phyloP scores from a whole-genome alignment of 2,329 filamentous ascomycete genomes.

The Lasiodiplodia sp. region DNA sequence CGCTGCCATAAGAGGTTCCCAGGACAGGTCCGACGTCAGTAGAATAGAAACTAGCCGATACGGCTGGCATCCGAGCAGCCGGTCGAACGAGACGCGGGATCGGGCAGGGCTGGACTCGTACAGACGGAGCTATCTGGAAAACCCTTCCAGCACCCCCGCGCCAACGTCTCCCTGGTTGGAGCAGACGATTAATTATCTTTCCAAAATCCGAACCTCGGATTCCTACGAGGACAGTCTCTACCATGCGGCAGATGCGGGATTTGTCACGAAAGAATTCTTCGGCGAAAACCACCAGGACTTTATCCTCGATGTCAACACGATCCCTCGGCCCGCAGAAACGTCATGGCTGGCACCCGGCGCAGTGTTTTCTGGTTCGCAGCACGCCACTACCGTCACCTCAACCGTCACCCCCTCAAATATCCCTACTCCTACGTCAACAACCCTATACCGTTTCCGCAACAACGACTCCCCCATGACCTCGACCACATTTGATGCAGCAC shows the following conservation, averaged over 20 bases:
- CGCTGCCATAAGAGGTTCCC: slow-evolving; percentile 33
- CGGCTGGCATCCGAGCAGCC: slow-evolving; percentile 17
- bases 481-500: slow-evolving; percentile 40
- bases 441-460: slow-evolving; percentile 39
- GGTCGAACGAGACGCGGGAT: slow-evolving; percentile 27
- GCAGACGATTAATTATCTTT: slow-evolving; percentile 68
- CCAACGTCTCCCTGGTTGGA: slow-evolving; percentile 55
- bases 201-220: slow-evolving; percentile 62
- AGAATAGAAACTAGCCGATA: slow-evolving; percentile 27
- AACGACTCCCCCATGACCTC: slow-evolving; percentile 36
- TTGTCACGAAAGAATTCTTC: slow-evolving; percentile 62
- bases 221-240: slow-evolving; percentile 63
- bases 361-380: slow-evolving; percentile 68
- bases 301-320: slow-evolving; percentile 60
- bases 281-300: slow-evolving; percentile 64
- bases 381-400: slow-evolving; percentile 55
- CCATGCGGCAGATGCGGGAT: slow-evolving; percentile 60
- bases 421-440: slow-evolving; percentile 33
- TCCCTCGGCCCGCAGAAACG: slow-evolving; percentile 60
- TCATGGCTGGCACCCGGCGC: slow-evolving; percentile 70
- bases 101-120: slow-evolving; percentile 37
- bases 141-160: slow-evolving; percentile 35
- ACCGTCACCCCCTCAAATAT: slow-evolving; percentile 34
- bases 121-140: slow-evolving; percentile 40
- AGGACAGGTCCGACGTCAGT: slow-evolving; percentile 33